Base-by-base conservation (phyloP, 2,329 filamentous ascomycete species). In the Aspergillus sp. region DNA sequence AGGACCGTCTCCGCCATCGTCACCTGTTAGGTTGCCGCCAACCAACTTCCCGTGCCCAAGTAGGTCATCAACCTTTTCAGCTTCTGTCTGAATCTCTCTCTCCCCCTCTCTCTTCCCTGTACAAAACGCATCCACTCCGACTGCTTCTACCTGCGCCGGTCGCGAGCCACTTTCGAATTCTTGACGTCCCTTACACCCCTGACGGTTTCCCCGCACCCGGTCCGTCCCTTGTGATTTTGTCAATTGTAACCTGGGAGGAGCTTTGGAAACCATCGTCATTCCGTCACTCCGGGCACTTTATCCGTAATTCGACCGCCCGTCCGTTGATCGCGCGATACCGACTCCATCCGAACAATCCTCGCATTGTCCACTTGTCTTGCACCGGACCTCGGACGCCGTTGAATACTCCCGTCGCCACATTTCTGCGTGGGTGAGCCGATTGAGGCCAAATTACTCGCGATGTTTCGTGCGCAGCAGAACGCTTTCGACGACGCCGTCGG, bases 401-500 rank as follows among this genome's bases (percentile, higher is more conserved):
- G 11, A 10, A 29, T 7, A 10, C 32, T n/a, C 14, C 14, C 14
- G 34, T 7, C n/a, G 19, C 16, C 16, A 42, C 40, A 36, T 14
- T 5, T 47, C 20, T n/a, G 14, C 16, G 9, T 25, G 46, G 17
- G 19, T 31, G 42, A 25, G 29, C 48, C 49, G 48, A 44, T 57
- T 50, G 42, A 58, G 52, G 42, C 36, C 53, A 51, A 48, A 56
- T 13, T 42, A 50, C 34, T 56, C 46, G 60, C 56, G 55, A 84
- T 84, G 81, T 84, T 84, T 71, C 80, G 81, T 64, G 76, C 79
- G 48, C 80, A 87, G 72, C 81, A 84, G 69, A 88, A 88, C 71
- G 79, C 82, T 44, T 88, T 88, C 63, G 86, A 88, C 71, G 86
- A 88, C 65, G 83, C 82, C 62, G 83, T 88, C 71, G 83, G 84